A percentile compares a stretch with the other conserved stretches of the same genome.
These are phyloP conservation scores for Diphasiastrum complanatum DNA, from an alignment of 83 land plant species.

Conservation along the genomic window DNA sequence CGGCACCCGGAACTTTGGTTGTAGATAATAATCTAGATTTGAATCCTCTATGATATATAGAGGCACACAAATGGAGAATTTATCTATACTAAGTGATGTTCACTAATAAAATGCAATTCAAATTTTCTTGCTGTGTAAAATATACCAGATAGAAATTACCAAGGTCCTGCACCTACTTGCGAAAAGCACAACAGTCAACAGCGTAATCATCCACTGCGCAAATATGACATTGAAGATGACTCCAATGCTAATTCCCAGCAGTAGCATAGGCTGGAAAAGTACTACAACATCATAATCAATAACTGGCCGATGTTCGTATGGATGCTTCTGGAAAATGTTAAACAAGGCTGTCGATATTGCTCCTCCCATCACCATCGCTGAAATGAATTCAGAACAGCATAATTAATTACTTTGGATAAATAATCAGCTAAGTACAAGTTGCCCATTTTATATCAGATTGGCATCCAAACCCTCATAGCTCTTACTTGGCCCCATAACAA, in stretches of 20 bases:
- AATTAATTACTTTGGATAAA: too few species aligned
- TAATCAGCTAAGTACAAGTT: too few species aligned
- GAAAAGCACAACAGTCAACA: constrained; percentile 58
- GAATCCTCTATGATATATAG: too few species aligned
- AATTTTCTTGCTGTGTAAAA: background rate
- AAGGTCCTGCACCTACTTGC: constrained; percentile 32
- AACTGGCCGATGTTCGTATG: constrained; percentile 24
- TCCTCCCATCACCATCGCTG: constrained; percentile 87
- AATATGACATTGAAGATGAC: constrained; percentile 80
- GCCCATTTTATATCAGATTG: too few species aligned
- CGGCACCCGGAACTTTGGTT: too few species aligned
- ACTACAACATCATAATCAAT: constrained; percentile 77
- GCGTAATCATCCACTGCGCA: constrained; percentile 78
- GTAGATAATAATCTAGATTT: too few species aligned
- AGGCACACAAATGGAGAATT: too few species aligned
- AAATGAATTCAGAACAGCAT: too few species aligned
- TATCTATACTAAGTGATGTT: too few species aligned
- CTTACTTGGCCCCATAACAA: too few species aligned
- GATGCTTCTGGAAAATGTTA: constrained; percentile 57
- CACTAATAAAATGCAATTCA: constrained; percentile 16
- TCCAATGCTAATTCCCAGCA: constrained; percentile 83
- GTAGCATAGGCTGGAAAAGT: constrained; percentile 74
- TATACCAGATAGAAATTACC: constrained; percentile 6
- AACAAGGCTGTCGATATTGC: constrained; percentile 65
- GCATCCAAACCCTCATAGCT: too few species aligned